These are phyloP conservation scores for Exophiala spinifera DNA, from an alignment of 2,329 filamentous ascomycete genomes.

Conservation along the genomic window DNA sequence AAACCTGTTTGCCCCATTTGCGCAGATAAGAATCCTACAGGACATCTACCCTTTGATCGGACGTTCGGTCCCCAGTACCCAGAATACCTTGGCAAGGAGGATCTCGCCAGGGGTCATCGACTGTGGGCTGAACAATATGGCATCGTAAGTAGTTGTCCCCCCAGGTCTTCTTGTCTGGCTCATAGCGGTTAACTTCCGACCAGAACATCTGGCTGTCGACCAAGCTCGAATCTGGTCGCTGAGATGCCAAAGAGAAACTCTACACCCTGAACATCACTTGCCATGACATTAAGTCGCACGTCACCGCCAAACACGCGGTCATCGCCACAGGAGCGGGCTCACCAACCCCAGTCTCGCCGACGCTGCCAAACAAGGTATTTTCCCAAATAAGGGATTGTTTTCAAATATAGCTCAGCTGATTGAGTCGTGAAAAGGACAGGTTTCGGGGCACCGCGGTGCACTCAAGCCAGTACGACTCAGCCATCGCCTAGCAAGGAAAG, in stretches of 20 bases:
- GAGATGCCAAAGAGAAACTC: constrained; percentile 36
- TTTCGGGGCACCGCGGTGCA: constrained; percentile 40
- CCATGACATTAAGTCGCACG: constrained; percentile 18
- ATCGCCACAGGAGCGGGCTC: constrained; percentile 22
- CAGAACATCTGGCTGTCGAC: constrained; percentile 45
- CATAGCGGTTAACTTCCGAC: not conserved
- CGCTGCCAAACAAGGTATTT: constrained; percentile 2
- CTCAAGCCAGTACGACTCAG: constrained; percentile 34
- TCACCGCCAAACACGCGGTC: not conserved
- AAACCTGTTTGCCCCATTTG: no score
- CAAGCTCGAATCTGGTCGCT: constrained; percentile 38
- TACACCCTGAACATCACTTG: constrained; percentile 39
- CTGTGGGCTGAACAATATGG: constrained; percentile 28
- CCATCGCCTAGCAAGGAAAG: constrained; percentile 39
- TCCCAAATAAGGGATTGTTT: not conserved
- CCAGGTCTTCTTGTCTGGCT: no score
- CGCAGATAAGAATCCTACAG: no score
- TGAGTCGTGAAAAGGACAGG: not conserved
- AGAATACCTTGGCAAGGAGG: constrained; percentile 26
- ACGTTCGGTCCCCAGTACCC: constrained; percentile 26
- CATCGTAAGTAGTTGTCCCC: no score
- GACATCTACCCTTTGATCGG: constrained; percentile 31
- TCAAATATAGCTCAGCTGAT: no score
- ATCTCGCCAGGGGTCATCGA: constrained; percentile 22
- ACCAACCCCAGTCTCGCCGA: constrained; percentile 31